Evolutionary conservation across 2,329 filamentous ascomycete genomes (phyloP).

Genomic region (Fusarium nodosum): DNA sequence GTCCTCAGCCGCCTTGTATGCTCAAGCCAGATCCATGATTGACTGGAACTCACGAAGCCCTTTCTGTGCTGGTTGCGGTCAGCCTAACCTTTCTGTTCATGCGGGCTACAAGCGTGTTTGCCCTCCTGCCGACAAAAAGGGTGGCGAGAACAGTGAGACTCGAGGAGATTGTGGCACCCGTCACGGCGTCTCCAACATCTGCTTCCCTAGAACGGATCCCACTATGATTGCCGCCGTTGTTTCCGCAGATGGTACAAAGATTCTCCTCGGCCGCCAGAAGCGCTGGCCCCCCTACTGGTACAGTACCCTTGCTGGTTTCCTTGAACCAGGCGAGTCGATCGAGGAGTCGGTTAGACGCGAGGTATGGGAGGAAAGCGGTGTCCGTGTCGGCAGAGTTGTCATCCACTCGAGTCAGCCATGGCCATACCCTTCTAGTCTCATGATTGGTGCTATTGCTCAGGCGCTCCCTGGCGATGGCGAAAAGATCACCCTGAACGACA

Average conservation of each 20-base stretch:
- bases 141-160: conserved; percentile 61
- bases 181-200: conserved; percentile 88
- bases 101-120: conserved; percentile 86
- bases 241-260: conserved; percentile 79
- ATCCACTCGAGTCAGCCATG: conserved; percentile 89
- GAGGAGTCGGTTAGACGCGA: conserved; percentile 87
- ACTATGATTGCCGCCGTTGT: conserved; percentile 96
- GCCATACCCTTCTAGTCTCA: conserved; percentile 87
- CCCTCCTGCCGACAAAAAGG: conserved; percentile 74
- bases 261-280: conserved; percentile 88
- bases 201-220: conserved; percentile 92
- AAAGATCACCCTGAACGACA: conserved; percentile 86
- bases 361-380: conserved; percentile 88
- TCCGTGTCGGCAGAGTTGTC: conserved; percentile 80
- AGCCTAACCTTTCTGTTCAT: conserved; percentile 82
- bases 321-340: conserved; percentile 86
- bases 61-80: conserved; percentile 91
- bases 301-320: conserved; percentile 87
- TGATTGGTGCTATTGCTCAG: conserved; percentile 91
- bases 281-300: conserved; percentile 89
- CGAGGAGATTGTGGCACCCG: conserved; percentile 84
- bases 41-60: conserved; percentile 96
- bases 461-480: conserved; percentile 80
- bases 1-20: conserved; percentile 83
- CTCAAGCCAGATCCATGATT: conserved; percentile 86